Evolutionary conservation across 2,329 filamentous ascomycete species (phyloP).

Genomic region (Nigrograna mackinnonii): DNA sequence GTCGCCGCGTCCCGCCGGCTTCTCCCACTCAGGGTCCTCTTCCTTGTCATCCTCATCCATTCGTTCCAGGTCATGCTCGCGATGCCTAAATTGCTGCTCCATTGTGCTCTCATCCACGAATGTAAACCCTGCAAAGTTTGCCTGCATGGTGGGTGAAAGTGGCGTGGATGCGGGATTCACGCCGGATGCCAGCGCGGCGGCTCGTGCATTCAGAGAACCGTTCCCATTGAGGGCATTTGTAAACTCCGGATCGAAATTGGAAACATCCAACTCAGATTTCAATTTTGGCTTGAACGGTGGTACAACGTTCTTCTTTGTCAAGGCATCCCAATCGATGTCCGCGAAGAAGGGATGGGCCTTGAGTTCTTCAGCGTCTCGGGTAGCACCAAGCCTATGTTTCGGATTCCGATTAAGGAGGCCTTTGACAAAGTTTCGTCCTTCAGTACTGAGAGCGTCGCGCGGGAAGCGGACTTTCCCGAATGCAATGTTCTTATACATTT

Average conservation of each 20-base stretch:
- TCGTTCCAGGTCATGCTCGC: slow-evolving; percentile 47
- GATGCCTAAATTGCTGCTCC: slow-evolving; percentile 72
- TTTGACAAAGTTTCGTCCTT: slow-evolving; percentile 98
- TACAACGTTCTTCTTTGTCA: slow-evolving; percentile 88
- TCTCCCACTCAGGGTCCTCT: slow-evolving; percentile 46
- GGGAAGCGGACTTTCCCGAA: slow-evolving; percentile 98
- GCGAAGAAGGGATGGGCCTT: slow-evolving; percentile 94
- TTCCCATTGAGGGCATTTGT: slow-evolving; percentile 90
- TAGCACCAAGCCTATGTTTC: slow-evolving; percentile 89
- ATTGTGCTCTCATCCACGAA: slow-evolving; percentile 98
- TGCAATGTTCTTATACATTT: slow-evolving; percentile 99
- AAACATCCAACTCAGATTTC: slow-evolving; percentile 93
- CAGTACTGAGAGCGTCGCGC: slow-evolving; percentile 88
- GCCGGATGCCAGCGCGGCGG: slow-evolving; percentile 81
- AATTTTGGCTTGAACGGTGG: slow-evolving; percentile 98
- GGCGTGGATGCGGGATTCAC: slow-evolving; percentile 85
- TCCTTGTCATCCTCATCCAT: slow-evolving; percentile 48
- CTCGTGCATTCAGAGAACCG: slow-evolving; percentile 85
- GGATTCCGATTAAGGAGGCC: slow-evolving; percentile 95
- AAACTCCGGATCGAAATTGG: slow-evolving; percentile 98
- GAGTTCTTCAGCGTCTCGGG: slow-evolving; percentile 87
- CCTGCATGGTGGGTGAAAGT: slow-evolving; percentile 91
- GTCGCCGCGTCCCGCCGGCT: slow-evolving; percentile 46
- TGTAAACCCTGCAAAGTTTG: slow-evolving; percentile 97
- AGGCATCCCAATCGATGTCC: slow-evolving; percentile 89